Conservation (phyloP, 2,329 filamentous ascomycete genomes). For the Fusarium brevicatenulatum region DNA sequence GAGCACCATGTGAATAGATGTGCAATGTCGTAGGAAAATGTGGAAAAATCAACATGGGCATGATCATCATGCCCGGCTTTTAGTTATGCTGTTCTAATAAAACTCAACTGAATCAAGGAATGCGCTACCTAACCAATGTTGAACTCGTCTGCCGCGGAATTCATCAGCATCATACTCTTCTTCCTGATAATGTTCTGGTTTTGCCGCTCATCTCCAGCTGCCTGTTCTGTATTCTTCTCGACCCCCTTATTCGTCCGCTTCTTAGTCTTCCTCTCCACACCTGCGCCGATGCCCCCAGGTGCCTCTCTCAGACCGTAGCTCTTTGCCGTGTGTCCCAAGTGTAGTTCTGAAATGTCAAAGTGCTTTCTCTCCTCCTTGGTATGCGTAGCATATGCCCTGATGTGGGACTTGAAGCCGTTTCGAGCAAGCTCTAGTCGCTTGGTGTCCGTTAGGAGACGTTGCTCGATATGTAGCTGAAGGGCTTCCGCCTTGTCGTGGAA, state of each 20-base stretch:
- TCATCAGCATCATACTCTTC: constrained; percentile 73
- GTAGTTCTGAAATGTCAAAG: constrained; percentile 92
- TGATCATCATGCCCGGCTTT: constrained; percentile 30
- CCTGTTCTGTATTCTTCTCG: constrained; percentile 52
- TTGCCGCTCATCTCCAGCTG: constrained; percentile 45
- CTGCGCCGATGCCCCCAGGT: constrained; percentile 80
- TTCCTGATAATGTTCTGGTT: constrained; percentile 61
- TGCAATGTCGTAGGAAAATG: neutral
- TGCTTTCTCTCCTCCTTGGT: constrained; percentile 83
- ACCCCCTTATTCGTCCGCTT: constrained; percentile 49
- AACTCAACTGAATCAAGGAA: constrained; percentile 28
- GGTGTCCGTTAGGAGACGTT: constrained; percentile 67
- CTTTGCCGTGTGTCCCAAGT: constrained; percentile 93
- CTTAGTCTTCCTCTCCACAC: constrained; percentile 60
- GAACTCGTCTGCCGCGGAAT: constrained; percentile 72
- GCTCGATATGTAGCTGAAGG: constrained; percentile 68
- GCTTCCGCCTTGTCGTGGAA: constrained; percentile 65
- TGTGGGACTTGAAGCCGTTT: constrained; percentile 89
- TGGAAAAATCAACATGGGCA: constrained; percentile 12
- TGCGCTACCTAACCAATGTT: constrained; percentile 66
- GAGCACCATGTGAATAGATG: neutral
- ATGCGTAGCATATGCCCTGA: constrained; percentile 95
- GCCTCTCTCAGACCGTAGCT: constrained; percentile 90
- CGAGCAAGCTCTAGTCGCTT: constrained; percentile 82
- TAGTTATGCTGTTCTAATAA: constrained; percentile 25